Base-by-base conservation (phyloP, 1,284 basidiomycete genomes). In the Heterobasidion parviporum region DNA sequence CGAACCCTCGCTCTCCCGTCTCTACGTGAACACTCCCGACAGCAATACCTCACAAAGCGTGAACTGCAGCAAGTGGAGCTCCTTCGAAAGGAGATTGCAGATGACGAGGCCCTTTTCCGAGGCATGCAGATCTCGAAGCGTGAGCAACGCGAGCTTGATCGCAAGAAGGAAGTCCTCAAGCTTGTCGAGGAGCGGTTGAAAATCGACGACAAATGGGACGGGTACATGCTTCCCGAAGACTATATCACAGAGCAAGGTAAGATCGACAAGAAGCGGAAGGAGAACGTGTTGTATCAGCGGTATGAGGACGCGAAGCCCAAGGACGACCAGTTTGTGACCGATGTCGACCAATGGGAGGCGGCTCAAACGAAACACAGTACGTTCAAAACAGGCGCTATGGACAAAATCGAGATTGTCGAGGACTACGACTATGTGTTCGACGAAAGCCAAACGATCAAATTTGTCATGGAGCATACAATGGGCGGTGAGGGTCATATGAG, bases 191-290 rank as follows among this genome's bases (percentile, higher is more conserved):
- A 96, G 68, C 83, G 95, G 18, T 79, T 94, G 60, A 87, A 85
- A 66, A 97, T 99, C 59, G 92, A 94, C 68, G 94, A 97, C 74
- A 91, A 92, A 60, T 92, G 81, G 70, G 94, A 97, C 60, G 94
- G 94, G 5, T 98, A 98, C 65, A 89, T 89, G 73, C 80, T 97
- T 43, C 95, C 94, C 0, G 94, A 97, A 64, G 96, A 99, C 72
- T 99, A 99, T 67, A 81, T 98, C 64, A 99, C 96, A 0, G 96
- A 98, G 66, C 93, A 98, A 69, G 97, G 97, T n/a, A 96, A 94
- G 70, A 91, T 99, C 59, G 95, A 99, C 79, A 89, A 86, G 72
- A 95, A 97, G 75, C 95, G 94, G 74, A 96, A 98, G 68, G 86
- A 96, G 68, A 88, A 90, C 62, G 94, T 92, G 0, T 72, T 99